Percentiles rank a stretch among this genome's conserved stretches.
Conservation (phyloP, 805 yeast species). For the Dipodascopsis uninucleata region DNA sequence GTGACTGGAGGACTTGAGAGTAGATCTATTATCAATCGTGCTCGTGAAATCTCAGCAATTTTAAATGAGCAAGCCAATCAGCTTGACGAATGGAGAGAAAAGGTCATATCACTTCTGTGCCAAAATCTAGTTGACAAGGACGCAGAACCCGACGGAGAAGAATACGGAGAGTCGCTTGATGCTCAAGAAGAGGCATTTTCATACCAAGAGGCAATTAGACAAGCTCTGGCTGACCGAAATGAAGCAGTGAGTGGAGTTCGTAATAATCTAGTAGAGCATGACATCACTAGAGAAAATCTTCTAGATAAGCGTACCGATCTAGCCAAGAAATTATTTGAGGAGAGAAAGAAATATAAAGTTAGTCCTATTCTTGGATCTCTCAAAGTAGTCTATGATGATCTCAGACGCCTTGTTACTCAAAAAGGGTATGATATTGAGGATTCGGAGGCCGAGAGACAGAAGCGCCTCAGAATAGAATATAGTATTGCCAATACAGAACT, state of each 20-base stretch:
- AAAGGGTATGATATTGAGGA: conserved; percentile 19
- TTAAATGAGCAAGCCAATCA: conserved; percentile 51
- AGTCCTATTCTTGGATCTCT: conserved; percentile 19
- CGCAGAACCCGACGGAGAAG: conserved; percentile 62
- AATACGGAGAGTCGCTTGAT: conserved; percentile 68
- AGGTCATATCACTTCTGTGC: conserved; percentile 44
- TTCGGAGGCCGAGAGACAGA: conserved; percentile 9
- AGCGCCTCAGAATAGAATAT: conserved; percentile 14
- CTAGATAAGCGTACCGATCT: conserved; percentile 29
- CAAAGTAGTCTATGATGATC: conserved; percentile 16
- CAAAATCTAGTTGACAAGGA: conserved; percentile 52
- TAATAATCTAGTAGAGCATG: conserved; percentile 25
- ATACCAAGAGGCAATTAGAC: conserved; percentile 37
- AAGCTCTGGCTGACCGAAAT: conserved; percentile 41
- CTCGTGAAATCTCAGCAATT: conserved; percentile 12
- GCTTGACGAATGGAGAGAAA: conserved; percentile 51
- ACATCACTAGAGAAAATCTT: conserved; percentile 20
- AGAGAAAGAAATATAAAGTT: conserved; percentile 27
- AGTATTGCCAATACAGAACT: conserved; percentile 10
- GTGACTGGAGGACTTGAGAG: conserved; percentile 26
- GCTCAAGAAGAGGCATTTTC: conserved; percentile 63
- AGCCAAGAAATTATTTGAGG: conserved; percentile 26
- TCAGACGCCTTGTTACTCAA: conserved; percentile 17
- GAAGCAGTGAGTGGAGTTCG: conserved; percentile 41
- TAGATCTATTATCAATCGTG: conserved; percentile 14